Evolutionary conservation across 352 stramenopile species (phyloP).

Genomic region (Phytopythium kandeliae): DNA sequence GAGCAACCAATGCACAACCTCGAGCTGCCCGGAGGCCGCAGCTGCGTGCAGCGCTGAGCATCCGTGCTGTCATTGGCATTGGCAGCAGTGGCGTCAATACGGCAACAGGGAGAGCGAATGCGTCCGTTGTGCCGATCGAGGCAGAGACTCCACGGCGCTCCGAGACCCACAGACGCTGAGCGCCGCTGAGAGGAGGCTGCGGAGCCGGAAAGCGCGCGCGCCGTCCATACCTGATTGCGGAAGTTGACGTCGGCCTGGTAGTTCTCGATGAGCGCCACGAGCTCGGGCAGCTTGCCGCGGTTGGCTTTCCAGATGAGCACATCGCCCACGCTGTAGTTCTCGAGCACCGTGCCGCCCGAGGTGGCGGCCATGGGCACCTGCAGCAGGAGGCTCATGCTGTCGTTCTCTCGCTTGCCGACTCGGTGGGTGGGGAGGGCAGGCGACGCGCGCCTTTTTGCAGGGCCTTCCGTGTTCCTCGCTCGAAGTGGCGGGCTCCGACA

Average conservation of each 20-base stretch:
- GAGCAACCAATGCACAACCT: constrained; percentile 80
- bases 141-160: neutral
- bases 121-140: neutral
- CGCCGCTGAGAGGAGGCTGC: neutral
- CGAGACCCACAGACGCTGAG: neutral
- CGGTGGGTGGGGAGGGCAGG: too few species aligned
- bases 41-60: constrained; percentile 76
- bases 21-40: constrained; percentile 69
- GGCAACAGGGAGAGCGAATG: neutral
- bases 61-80: constrained; percentile 48
- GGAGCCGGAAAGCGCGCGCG: neutral
- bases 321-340: constrained; percentile 81
- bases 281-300: constrained; percentile 76
- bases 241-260: constrained; percentile 82
- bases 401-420: too few species aligned
- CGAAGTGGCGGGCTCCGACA: neutral
- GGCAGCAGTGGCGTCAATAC: neutral
- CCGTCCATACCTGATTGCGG: constrained; percentile 59
- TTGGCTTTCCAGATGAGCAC: constrained; percentile 84
- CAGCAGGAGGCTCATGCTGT: constrained; percentile 54
- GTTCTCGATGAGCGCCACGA: constrained; percentile 67
- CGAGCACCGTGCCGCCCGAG: constrained; percentile 38
- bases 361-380: constrained; percentile 52
- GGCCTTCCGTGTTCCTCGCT: too few species aligned
- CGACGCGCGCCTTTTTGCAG: too few species aligned